Evolutionary conservation across 495 filamentous ascomycete species (phyloP), one percentile per base, ranked within the genome.

Genomic region (Daldinia grandis): DNA sequence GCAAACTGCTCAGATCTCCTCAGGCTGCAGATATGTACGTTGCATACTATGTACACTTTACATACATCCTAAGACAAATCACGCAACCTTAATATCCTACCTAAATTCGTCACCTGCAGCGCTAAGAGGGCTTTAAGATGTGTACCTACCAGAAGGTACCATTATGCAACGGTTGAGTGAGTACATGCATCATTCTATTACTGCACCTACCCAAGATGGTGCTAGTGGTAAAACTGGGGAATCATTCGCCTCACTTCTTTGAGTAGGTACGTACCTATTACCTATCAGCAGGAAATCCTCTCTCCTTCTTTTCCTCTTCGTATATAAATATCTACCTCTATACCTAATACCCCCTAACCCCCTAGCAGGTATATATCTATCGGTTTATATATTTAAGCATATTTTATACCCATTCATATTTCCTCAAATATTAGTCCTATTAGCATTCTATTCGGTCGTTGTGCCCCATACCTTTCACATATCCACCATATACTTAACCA

Each of bases 11-110:
- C n/a, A 30, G 62, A 66, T 66, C 68, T 71, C 27, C 62, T 70
- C 65, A 65, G 67, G 67, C 68, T 71, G 68, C 68, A 65, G 57
- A 58, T 19, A 25, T 6, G 35, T 51, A 25, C 9, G 35, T 51
- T 51, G 14, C 49, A 51, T 15, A n/a, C n/a, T n/a, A n/a, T n/a
- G n/a, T n/a, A 28, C 12, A 47, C 42, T 21, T 47, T 58, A 12
- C 47, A 17, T 58, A 12, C 47, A 17, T n/a, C 17, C 15, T 21
- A 19, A 40, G 15, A 57, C 53, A 10, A 60, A 60, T 60, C 40
- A 60, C 21, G 14, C 15, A 40, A 58, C 38, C 17, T 31, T 21
- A 25, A 35, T 35, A 35, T 57, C 7, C 28, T 35, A 57, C 30
- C 17, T 30, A 31, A 54, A 24, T 3, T 30, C 24, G 21, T 14